Evolutionary conservation across 2,329 filamentous ascomycete genomes (phyloP).

Genomic region (Ceratocystis harringtonii): DNA sequence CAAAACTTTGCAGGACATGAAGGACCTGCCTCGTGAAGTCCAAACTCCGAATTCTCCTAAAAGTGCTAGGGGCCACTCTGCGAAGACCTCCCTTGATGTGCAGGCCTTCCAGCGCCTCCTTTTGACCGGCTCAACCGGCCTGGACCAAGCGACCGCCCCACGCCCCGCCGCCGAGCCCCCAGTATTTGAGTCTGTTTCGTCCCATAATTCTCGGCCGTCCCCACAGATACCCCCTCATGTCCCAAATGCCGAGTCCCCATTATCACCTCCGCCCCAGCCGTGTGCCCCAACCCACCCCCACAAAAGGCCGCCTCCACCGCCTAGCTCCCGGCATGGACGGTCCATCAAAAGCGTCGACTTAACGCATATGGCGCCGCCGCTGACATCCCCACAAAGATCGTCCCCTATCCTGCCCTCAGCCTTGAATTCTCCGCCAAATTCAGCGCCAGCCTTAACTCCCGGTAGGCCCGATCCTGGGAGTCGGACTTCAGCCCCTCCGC

Average conservation of each 20-base stretch:
- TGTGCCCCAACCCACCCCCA: constrained; percentile 21
- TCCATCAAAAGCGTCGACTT: constrained; percentile 42
- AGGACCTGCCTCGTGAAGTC: constrained; percentile 19
- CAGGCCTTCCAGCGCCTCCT: constrained; percentile 63
- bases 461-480: constrained; percentile 28
- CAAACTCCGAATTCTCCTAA: constrained; percentile 7
- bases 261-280: background rate
- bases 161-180: background rate
- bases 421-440: constrained; percentile 20
- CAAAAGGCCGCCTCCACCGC: constrained; percentile 57
- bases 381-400: background rate
- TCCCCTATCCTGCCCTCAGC: background rate
- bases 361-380: constrained; percentile 21
- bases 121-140: constrained; percentile 51
- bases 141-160: constrained; percentile 16
- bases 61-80: background rate
- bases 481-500: constrained; percentile 17
- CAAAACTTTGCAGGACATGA: constrained; percentile 38
- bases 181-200: background rate
- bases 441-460: constrained; percentile 23
- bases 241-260: background rate
- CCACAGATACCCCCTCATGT: background rate
- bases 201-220: background rate
- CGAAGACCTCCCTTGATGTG: constrained; percentile 37
- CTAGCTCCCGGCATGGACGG: constrained; percentile 63